A percentile compares a stretch with the other conserved stretches of the same genome.
phyloP scores from a whole-genome alignment of 2,329 filamentous ascomycete genomes.

The Colletotrichum sp. region DNA sequence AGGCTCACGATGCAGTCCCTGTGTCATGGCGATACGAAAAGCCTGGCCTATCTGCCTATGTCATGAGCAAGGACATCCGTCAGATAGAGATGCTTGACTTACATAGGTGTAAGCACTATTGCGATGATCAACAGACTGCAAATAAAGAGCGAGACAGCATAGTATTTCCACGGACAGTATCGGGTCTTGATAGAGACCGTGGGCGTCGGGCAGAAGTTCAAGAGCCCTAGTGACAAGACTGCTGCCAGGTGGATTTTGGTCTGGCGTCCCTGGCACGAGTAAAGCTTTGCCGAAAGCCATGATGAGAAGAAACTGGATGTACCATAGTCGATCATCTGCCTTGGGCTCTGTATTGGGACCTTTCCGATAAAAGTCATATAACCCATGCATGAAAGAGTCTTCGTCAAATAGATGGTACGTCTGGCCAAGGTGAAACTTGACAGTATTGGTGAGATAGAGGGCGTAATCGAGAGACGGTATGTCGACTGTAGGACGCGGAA shows the following conservation, averaged over 20 bases:
- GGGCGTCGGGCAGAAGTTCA: conserved; percentile 40
- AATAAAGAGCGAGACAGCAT: conserved; percentile 51
- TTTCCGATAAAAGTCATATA: conserved; percentile 32
- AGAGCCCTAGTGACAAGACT: conserved; percentile 32
- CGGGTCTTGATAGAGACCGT: conserved; percentile 40
- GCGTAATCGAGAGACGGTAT: conserved; percentile 33
- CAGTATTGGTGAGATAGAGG: conserved; percentile 57
- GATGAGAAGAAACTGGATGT: conserved; percentile 58
- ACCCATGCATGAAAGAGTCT: conserved; percentile 47
- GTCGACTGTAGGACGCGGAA: not conserved
- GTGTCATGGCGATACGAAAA: not conserved
- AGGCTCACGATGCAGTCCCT: not conserved
- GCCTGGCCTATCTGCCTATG: not conserved
- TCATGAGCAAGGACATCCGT: not conserved
- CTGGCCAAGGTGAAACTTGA: conserved; percentile 61
- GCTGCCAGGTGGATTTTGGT: conserved; percentile 37
- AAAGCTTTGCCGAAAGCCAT: conserved; percentile 62
- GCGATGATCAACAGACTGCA: conserved; percentile 50
- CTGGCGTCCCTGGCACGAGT: conserved; percentile 52
- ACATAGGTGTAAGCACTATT: conserved; percentile 45
- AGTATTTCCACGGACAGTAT: conserved; percentile 48
- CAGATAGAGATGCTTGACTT: conserved; percentile 10
- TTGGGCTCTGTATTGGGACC: conserved; percentile 8
- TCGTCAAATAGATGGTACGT: conserved; percentile 61
- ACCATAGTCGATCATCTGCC: conserved; percentile 42